Evolutionary conservation across 352 stramenopile species (phyloP), one percentile per base, ranked within the genome.

Genomic region (Stephanocyclus meneghinianus): DNA sequence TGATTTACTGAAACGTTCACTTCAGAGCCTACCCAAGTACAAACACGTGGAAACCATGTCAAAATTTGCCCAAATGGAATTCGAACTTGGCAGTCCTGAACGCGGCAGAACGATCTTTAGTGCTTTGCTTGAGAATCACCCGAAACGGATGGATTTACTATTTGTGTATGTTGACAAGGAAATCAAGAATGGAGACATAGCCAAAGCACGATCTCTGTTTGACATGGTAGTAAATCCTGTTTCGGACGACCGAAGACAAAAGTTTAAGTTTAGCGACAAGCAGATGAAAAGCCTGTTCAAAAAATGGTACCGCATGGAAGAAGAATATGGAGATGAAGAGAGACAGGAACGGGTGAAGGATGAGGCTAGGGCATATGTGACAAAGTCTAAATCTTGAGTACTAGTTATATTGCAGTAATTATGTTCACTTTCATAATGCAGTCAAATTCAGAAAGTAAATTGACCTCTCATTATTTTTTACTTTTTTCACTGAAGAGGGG

Each of bases 231-330:
- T 97, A 16, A 92, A 93, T 72, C 71, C 74, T 37, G 69, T 74
- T 30, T 56, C 60, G 40, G n/a, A 77, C 21, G 76, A 77, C 40
- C 42, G 63, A 21, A 82, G 76, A 35, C 64, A 78, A 37, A 79
- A 84, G 18, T 96, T 98, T 89, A 96, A 98, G 37, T 97, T 98
- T 55, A 97, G 91, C 7, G 92, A 97, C 72, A 98, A 98, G 83
- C 97, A 98, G 92, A 98, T 99, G 95, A 98, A 98, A 88, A 97
- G 96, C 74, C 78, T 98, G 71, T 99, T 99, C 90, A 98, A 98
- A 82, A 98, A 98, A 83, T 98, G 93, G 87, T 91, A 97, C 73
- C 82, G 91, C 29, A 96, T 98, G 67, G 96, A 99, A 89, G 93
- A 98, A 76, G 90, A 94, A 10, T 92, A 98, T 81, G 96, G 96